phyloP scores from a whole-genome alignment of 495 filamentous ascomycete genomes.

The Aspergillus campestris region DNA sequence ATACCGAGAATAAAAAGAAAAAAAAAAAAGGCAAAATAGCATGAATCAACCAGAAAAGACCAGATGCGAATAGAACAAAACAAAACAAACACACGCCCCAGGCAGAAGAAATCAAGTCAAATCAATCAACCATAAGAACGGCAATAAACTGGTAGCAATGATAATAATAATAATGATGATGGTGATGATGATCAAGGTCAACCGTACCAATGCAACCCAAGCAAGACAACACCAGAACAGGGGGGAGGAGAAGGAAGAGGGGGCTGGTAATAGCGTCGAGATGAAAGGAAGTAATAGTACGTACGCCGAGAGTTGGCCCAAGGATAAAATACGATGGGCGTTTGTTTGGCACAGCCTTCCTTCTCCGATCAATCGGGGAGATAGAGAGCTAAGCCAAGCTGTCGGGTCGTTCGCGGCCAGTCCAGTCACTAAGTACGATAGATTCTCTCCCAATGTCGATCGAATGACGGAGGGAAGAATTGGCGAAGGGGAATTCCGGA shows the following conservation, averaged over 20 bases:
- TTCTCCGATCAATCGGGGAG: constrained; percentile 19
- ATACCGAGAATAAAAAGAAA: neutral
- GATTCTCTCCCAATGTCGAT: constrained; percentile 6
- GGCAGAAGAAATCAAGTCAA: too few relatives aligned
- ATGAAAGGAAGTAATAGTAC: constrained; percentile 1
- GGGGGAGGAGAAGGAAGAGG: neutral
- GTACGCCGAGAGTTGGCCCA: constrained; percentile 3
- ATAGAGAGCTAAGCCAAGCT: constrained; percentile 20
- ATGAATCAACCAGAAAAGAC: neutral
- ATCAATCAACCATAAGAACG: neutral
- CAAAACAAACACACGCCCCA: too few relatives aligned
- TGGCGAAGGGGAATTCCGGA: too few relatives aligned
- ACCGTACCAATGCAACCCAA: too few relatives aligned
- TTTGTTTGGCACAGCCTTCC: constrained; percentile 3
- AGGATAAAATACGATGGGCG: constrained; percentile 8
- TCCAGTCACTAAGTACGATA: too few relatives aligned
- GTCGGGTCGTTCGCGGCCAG: constrained; percentile 17
- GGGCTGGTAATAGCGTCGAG: neutral
- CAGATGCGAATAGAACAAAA: neutral
- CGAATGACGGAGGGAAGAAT: constrained; percentile 7
- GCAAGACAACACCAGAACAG: neutral
- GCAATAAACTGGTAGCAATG: neutral
- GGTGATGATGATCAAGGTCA: neutral
- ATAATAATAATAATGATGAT: constrained; percentile 1
- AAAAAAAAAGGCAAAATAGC: neutral